Evolutionary conservation across 1,139 yeast species (phyloP), one percentile per base, ranked within the genome.

Genomic region (Candida sp.): DNA sequence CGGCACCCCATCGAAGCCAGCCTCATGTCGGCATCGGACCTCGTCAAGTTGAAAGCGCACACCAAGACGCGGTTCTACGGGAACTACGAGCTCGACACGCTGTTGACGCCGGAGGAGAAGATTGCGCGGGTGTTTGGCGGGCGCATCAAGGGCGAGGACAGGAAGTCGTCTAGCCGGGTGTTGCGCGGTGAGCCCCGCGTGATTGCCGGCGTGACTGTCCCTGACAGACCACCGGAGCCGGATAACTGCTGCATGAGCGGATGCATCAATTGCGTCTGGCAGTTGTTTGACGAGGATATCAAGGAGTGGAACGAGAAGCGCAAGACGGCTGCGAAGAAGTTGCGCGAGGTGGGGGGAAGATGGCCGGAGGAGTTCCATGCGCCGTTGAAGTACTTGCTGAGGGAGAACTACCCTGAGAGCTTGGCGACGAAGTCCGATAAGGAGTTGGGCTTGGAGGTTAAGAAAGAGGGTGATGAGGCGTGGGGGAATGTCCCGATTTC

Each of bases 201-300:
- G 2, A 83, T 93, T 5, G 93, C 85, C 0, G 98, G 98, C 0
- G 73, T 93, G 0, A 67, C 66, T 3, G 96, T 94, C 0, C 97
- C 97, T 2, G 83, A 81, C 17, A 80, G 79, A 62, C 99, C 99
- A 1, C 76, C 73, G 5, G 97, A 91, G 61, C 98, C 98, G 2
- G 96, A 92, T 61, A 92, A 93, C 67, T 94, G 99, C 67, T 94
- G 99, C 67, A 92, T 92, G 97, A 87, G 96, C 56, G 99, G 99
- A 1, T 94, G 99, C 67, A 85, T 91, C 39, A 90, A 93, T 68
- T 94, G 99, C 69, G 98, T 94, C 1, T 94, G 98, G 98, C 98
- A 93, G 60, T 72, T 90, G 51, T 94, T 84, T 67, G 86, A 88
- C 59, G 98, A 93, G 49, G 98, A 94, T 65, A 63, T 93, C 47